These are phyloP conservation scores for Teratosphaeria nubilosa DNA, from an alignment of 2,329 filamentous ascomycete genomes.

Conservation along the genomic window DNA sequence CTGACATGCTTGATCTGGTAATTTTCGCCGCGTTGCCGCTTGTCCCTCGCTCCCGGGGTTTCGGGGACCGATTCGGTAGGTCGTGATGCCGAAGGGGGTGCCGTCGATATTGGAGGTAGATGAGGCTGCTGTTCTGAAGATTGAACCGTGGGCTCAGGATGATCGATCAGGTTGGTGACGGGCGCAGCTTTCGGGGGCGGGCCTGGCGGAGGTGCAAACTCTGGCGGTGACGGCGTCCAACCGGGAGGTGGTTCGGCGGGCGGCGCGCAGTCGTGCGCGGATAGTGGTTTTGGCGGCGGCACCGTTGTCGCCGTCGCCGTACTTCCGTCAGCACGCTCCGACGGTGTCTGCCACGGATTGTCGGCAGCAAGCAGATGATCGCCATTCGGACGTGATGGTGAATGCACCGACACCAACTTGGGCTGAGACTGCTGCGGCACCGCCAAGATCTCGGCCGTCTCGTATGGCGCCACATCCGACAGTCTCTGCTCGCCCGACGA, in stretches of 20 bases:
- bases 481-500: slow-evolving; percentile 19
- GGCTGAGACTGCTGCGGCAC: slow-evolving; percentile 19
- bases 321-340: slow-evolving; percentile 1
- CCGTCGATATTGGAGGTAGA: slow-evolving; percentile 4
- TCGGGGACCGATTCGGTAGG: slow-evolving; percentile 22
- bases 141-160: slow-evolving; percentile 26
- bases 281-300: neutral
- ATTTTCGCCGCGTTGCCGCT: slow-evolving; percentile 55
- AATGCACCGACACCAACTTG: slow-evolving; percentile 16
- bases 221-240: neutral
- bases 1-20: slow-evolving; percentile 88
- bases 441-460: slow-evolving; percentile 14
- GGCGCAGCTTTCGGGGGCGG: slow-evolving; percentile 25
- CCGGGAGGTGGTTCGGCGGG: neutral
- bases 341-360: slow-evolving; percentile 8
- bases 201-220: slow-evolving; percentile 13
- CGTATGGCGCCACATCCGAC: slow-evolving; percentile 8
- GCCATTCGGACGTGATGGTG: neutral
- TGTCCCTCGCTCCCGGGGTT: slow-evolving; percentile 31
- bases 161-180: slow-evolving; percentile 21
- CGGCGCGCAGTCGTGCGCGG: slow-evolving; percentile 1
- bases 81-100: slow-evolving; percentile 7
- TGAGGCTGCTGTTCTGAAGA: slow-evolving; percentile 14
- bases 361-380: slow-evolving; percentile 6
- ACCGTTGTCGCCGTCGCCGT: neutral